Conservation (phyloP, 768 basidiomycete genomes). For the Serpula lacrymans region DNA sequence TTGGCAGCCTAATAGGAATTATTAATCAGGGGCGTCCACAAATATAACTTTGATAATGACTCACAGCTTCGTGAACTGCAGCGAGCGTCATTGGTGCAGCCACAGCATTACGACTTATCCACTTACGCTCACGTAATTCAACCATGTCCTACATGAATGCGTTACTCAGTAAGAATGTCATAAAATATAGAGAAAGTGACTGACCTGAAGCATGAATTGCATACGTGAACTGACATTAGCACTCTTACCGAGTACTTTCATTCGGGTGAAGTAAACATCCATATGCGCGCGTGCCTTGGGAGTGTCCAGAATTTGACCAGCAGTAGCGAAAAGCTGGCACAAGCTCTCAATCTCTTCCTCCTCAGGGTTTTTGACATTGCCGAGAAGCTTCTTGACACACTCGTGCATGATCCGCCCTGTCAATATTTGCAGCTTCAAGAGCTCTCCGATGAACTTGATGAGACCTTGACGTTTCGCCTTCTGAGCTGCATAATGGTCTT, state of each 20-base stretch:
- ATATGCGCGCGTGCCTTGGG: conserved; percentile 35
- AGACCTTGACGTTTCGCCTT: conserved; percentile 54
- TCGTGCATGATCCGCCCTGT: conserved; percentile 49
- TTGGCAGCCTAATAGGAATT: conserved; percentile 30
- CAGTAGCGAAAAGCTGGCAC: conserved; percentile 46
- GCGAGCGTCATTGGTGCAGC: conserved; percentile 58
- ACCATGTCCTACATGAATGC: conserved; percentile 46
- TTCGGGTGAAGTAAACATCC: conserved; percentile 43
- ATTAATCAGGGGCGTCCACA: conserved; percentile 5
- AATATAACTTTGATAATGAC: conserved; percentile 14
- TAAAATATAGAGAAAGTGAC: conserved; percentile 13
- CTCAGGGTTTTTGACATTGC: conserved; percentile 45
- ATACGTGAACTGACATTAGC: conserved; percentile 47
- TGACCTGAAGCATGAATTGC: conserved; percentile 58
- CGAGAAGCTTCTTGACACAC: conserved; percentile 46
- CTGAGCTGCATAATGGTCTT: conserved; percentile 53
- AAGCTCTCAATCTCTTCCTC: conserved; percentile 54
- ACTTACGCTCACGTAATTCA: conserved; percentile 48
- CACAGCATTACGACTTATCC: conserved; percentile 45
- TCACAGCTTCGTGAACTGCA: conserved; percentile 51
- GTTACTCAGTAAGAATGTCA: not conserved
- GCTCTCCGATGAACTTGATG: conserved; percentile 51
- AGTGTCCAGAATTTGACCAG: conserved; percentile 42
- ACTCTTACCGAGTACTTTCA: conserved; percentile 37
- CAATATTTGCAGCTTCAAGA: conserved; percentile 51